Base-by-base conservation (phyloP, 1,284 basidiomycete species). In the Heterobasidion annosum region DNA sequence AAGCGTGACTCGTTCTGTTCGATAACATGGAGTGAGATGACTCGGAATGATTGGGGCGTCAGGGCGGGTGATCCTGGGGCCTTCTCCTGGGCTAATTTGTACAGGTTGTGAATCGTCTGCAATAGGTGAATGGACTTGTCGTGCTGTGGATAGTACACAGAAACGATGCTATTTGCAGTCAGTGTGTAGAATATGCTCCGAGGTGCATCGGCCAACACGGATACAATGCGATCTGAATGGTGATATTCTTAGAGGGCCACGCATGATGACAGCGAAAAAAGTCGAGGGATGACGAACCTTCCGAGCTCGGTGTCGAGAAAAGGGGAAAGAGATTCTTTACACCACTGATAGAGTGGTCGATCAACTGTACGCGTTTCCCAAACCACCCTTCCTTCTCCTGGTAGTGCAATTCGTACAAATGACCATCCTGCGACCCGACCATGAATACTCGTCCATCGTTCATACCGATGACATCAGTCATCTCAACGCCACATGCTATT, bases 371-470 rank as follows among this genome's bases (percentile, higher is more conserved):
- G 52, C 82, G 76, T 67, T 92, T 93, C 54, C 85, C 90, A 71
- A 98, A 96, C 94, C 94, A 98, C 1, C 91, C 90, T 65, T 95
- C 91, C 60, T 81, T 87, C 58, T 91, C 85, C 64, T 93, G 90
- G 69, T 99, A 99, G 64, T 91, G 86, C 50, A 99, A 72, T 70
- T 98, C 97, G 68, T 97, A 98, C 45, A 98, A 70, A 65, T 88
- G 86, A 18, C 93, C 92, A 68, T 98, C 93, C 63, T 87, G 82
- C 15, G 79, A 77, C 10, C 94, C 94, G 54, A 80, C 81, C 82
- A 95, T 89, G 70, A 99, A 98, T 61, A 98, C 90, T 52, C 95
- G 80, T 25, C 96, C 97, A 37, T 86, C 81, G 18, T 77, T 67
- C 1, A 90, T 93, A 9, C 91, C 89, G 54, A 81, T 76, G 52